phyloP scores from a whole-genome alignment of 768 basidiomycete genomes.

The Krasilnikovozyma curviuscula region DNA sequence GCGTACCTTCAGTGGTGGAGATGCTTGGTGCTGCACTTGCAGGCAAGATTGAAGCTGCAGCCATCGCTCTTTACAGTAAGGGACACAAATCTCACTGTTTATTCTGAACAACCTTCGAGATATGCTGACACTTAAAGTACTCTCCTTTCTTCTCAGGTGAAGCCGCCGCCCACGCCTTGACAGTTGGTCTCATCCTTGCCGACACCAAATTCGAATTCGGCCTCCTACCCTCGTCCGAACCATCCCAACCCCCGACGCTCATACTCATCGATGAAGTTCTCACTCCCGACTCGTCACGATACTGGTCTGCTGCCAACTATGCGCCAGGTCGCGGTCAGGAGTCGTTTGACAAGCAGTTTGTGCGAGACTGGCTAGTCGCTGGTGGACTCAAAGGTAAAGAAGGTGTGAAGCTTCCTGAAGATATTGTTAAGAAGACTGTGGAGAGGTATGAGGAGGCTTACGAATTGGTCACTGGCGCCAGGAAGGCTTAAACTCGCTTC shows the following conservation, averaged over 20 bases:
- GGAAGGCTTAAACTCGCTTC: too few relatives aligned
- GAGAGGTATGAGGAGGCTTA: conserved; percentile 58
- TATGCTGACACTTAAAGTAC: too few relatives aligned
- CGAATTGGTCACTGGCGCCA: conserved; percentile 26
- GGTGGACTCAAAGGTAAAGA: conserved; percentile 39
- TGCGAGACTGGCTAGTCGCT: conserved; percentile 78
- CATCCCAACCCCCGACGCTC: conserved; percentile 29
- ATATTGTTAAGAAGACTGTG: conserved; percentile 56
- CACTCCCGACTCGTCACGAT: conserved; percentile 90
- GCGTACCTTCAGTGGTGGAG: conserved; percentile 22
- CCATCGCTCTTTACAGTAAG: conserved; percentile 25
- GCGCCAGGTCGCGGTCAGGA: conserved; percentile 53
- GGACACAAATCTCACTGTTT: not conserved
- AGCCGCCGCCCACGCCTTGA: conserved; percentile 53
- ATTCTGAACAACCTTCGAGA: not conserved
- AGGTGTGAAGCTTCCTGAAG: conserved; percentile 60
- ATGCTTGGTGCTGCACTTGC: conserved; percentile 26
- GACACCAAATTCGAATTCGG: conserved; percentile 99
- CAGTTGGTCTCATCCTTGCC: conserved; percentile 73
- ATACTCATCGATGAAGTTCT: conserved; percentile 92
- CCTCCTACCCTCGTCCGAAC: conserved; percentile 32
- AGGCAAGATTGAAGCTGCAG: conserved; percentile 22
- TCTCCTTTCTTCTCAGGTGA: conserved; percentile 23
- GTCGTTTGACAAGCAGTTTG: conserved; percentile 92
- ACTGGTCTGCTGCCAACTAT: conserved; percentile 73